Percentiles rank a stretch among this genome's conserved stretches.
phyloP scores from a whole-genome alignment of 306 rosid genomes.

The Quillaja saponaria region DNA sequence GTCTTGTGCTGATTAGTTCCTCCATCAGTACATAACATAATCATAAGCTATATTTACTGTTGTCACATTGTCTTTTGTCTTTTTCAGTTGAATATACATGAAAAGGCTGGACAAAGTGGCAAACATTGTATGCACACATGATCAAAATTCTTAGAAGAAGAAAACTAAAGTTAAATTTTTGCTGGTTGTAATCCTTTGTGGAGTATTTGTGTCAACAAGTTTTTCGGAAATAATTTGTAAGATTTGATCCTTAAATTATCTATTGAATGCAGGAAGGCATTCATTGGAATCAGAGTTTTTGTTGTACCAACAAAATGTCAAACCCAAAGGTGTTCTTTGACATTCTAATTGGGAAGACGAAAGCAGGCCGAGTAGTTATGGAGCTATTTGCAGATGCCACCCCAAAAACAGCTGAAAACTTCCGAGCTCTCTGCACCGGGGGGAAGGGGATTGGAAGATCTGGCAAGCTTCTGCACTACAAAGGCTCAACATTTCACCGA shows the following conservation, averaged over 20 bases:
- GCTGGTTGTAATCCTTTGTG: no score
- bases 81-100: conserved; percentile 11
- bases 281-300: not conserved
- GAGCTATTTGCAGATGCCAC: conserved; percentile 70
- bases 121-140: conserved; percentile 21
- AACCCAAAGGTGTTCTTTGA: conserved; percentile 89
- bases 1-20: conserved; percentile 53
- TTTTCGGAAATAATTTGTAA: no score
- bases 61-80: conserved; percentile 32
- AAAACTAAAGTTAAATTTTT: no score
- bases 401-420: conserved; percentile 88
- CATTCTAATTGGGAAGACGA: conserved; percentile 66
- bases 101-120: conserved; percentile 29
- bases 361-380: conserved; percentile 78
- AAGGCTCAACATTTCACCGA: conserved; percentile 76
- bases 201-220: no score
- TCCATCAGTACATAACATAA: conserved; percentile 55
- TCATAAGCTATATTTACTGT: conserved; percentile 59
- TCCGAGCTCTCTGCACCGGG: conserved; percentile 84
- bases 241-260: no score
- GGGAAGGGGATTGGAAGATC: conserved; percentile 68
- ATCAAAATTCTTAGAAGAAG: no score
- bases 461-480: conserved; percentile 69
- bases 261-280: not conserved
- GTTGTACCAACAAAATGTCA: conserved; percentile 41